These are phyloP conservation scores for Mycena vulgaris DNA, from an alignment of 768 basidiomycete genomes.

Conservation along the genomic window DNA sequence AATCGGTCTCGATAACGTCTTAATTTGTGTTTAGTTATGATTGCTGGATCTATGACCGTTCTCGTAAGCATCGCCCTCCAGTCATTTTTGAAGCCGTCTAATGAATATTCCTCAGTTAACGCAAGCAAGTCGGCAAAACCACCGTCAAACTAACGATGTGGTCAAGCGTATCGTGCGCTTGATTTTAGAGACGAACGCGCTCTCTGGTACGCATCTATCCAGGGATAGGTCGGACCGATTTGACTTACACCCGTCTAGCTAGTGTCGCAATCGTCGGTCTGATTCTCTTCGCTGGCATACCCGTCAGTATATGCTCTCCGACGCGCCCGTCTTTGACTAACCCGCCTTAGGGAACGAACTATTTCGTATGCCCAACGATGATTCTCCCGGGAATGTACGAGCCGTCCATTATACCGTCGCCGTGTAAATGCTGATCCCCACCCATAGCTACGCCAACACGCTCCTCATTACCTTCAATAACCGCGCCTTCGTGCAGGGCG, in stretches of 20 bases:
- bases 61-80: not conserved
- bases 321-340: not conserved
- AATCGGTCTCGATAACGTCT: not conserved
- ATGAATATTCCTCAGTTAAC: slow-evolving; percentile 19
- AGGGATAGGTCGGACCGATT: not conserved
- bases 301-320: slow-evolving; percentile 1
- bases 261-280: slow-evolving; percentile 27
- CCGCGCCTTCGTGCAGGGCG: slow-evolving; percentile 20
- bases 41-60: slow-evolving; percentile 29
- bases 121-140: slow-evolving; percentile 21
- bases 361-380: slow-evolving; percentile 35
- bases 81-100: not conserved
- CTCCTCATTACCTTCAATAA: slow-evolving; percentile 36
- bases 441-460: slow-evolving; percentile 30
- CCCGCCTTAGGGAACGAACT: slow-evolving; percentile 19
- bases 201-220: slow-evolving; percentile 20
- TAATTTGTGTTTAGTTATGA: slow-evolving; percentile 14
- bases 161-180: slow-evolving; percentile 36
- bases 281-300: slow-evolving; percentile 34
- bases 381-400: slow-evolving; percentile 33
- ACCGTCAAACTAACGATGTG: slow-evolving; percentile 26
- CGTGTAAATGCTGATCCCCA: not conserved
- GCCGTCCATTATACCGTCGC: not conserved
- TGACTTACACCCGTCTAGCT: not conserved
- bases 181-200: slow-evolving; percentile 33